Evolutionary conservation across 2,329 filamentous ascomycete species (phyloP), one percentile per base, ranked within the genome.

Genomic region (Diaporthe humulicola): DNA sequence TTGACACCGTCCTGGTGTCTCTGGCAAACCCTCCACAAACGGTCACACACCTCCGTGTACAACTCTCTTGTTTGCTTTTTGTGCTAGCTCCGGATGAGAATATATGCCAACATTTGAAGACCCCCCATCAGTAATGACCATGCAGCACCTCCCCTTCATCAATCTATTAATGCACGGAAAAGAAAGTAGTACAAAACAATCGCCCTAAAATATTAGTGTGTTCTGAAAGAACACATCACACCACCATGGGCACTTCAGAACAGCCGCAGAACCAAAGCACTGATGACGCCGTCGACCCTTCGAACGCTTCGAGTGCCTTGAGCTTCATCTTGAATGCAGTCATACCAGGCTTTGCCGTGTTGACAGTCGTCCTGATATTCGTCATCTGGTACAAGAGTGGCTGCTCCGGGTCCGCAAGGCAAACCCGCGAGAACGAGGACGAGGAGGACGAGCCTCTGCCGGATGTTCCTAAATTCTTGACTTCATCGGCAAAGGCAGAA

Each of bases 1-100:
- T 22, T 28, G 15, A 22, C 8, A 33, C 25, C 25, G n/a, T 7
- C 25, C 4, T 22, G 4, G 9, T 22, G 60, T 64, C 19, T 64
- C 40, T 28, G 40, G 6, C 28, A 4, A 14, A 17, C 8, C 15
- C 9, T 28, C 19, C 15, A 40, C 48, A 22, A 17, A 30, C 7
- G 17, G 12, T 70, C n/a, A 25, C 66, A 70, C 66, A 25, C 25
- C 22, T 10, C 36, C 12, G 17, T n/a, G 33, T n/a, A 42, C 25
- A 70, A 38, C 36, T 52, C n/a, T n/a, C 25, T 14, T n/a, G 50
- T 70, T 70, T 70, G 48, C 50, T 40, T 70, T 7, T n/a, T 45
- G 50, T 42, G 8, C 40, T 4, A 48, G 40, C n/a, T 2, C 17
- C 19, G 5, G 25, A 9, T 7, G 17, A 40, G 1, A 2, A 30